Percentiles rank a stretch among this genome's conserved stretches.
Evolutionary conservation across 208 protist genomes (phyloP).

Genomic region (Leishmania amazonensis): DNA sequence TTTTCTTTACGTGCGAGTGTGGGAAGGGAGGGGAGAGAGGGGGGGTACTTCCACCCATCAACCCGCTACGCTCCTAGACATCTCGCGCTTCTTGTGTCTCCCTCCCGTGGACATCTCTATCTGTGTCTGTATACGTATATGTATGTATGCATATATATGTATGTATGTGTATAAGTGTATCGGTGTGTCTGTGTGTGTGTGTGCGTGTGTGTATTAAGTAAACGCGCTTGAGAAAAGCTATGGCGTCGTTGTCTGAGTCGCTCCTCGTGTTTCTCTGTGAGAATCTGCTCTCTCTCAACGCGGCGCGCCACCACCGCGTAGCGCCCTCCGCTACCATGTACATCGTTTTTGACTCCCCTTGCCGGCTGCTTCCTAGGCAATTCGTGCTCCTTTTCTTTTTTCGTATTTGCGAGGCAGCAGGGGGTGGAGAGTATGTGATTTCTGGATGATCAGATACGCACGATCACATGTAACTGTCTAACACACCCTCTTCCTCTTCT

Average conservation of each 20-base stretch:
- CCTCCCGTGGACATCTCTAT: background rate
- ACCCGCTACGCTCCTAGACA: background rate
- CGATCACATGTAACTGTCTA: background rate
- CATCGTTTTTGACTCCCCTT: background rate
- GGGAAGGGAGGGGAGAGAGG: background rate
- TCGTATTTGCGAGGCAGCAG: background rate
- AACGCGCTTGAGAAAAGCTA: background rate
- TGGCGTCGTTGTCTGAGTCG: background rate
- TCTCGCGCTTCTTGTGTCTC: background rate
- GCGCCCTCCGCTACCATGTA: background rate
- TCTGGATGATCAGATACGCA: background rate
- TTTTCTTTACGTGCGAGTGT: background rate
- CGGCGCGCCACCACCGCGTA: background rate
- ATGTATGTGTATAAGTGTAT: background rate
- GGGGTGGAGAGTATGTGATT: background rate
- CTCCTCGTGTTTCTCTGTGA: constrained; percentile 6
- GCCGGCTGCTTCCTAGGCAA: background rate
- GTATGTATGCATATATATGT: background rate
- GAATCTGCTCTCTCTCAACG: background rate
- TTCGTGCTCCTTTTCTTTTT: background rate
- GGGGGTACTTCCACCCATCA: background rate
- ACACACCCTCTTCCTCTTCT: background rate
- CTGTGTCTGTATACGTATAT: too few species aligned
- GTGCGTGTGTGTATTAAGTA: background rate
- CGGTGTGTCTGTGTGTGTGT: background rate